These are phyloP conservation scores for Aphanomyces stellatus DNA, from an alignment of 352 stramenopile species.

Conservation along the genomic window DNA sequence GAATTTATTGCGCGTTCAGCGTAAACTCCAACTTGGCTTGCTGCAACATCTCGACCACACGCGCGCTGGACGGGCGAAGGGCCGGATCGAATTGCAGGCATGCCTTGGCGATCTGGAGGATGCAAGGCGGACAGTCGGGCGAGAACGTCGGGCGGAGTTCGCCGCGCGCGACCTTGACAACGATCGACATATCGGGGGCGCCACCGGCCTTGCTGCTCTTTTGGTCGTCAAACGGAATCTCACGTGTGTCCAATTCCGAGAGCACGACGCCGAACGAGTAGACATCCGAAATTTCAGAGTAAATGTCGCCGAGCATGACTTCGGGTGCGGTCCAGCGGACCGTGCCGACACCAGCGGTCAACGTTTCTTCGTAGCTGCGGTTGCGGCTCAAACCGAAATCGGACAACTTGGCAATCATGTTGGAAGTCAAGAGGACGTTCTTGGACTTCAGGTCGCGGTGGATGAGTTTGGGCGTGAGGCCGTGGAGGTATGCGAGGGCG, in stretches of 20 bases:
- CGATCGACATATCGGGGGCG: slow-evolving; percentile 71
- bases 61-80: slow-evolving; percentile 57
- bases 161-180: slow-evolving; percentile 70
- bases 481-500: slow-evolving; percentile 79
- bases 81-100: slow-evolving; percentile 80
- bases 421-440: slow-evolving; percentile 70
- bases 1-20: background rate
- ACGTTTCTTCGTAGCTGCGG: slow-evolving; percentile 77
- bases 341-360: slow-evolving; percentile 74
- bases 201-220: slow-evolving; percentile 46
- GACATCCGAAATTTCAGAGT: slow-evolving; percentile 77
- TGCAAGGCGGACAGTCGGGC: slow-evolving; percentile 34
- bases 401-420: slow-evolving; percentile 75
- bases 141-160: slow-evolving; percentile 71
- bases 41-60: slow-evolving; percentile 71
- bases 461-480: slow-evolving; percentile 71
- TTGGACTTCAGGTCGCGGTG: slow-evolving; percentile 78
- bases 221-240: slow-evolving; percentile 84
- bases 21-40: slow-evolving; percentile 31
- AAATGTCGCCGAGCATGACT: slow-evolving; percentile 83
- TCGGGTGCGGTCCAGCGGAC: slow-evolving; percentile 81
- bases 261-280: slow-evolving; percentile 86
- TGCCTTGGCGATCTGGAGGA: slow-evolving; percentile 64
- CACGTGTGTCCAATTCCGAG: slow-evolving; percentile 74
- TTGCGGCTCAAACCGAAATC: slow-evolving; percentile 79